Percentiles rank a stretch among this genome's conserved stretches.
Evolutionary conservation across 2,329 filamentous ascomycete species (phyloP).

Genomic region (Penicillium vulpinum): DNA sequence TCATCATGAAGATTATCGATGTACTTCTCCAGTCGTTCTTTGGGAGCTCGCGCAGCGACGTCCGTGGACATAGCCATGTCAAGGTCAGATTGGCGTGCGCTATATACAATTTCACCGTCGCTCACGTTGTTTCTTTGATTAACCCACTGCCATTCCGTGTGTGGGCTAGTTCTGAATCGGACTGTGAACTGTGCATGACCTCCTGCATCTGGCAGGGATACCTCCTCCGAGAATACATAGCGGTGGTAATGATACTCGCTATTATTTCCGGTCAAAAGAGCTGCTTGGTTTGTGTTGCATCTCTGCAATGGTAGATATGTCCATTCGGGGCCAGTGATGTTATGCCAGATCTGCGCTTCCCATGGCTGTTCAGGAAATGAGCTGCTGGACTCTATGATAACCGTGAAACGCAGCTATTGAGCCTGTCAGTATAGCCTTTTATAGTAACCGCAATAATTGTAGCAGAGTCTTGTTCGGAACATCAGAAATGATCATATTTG

Average conservation of each 20-base stretch:
- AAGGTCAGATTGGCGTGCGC: conserved; percentile 23
- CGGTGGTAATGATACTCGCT: conserved; percentile 30
- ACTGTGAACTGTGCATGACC: conserved; percentile 44
- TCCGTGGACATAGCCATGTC: conserved; percentile 1
- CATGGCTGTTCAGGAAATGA: conserved; percentile 59
- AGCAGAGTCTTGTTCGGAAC: neutral
- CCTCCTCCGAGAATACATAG: conserved; percentile 36
- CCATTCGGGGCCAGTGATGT: conserved; percentile 61
- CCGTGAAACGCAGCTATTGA: conserved; percentile 60
- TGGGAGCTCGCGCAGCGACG: conserved; percentile 12
- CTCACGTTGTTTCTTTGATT: conserved; percentile 41
- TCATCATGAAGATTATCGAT: conserved; percentile 38
- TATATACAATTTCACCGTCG: conserved; percentile 47
- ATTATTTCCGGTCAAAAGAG: conserved; percentile 29
- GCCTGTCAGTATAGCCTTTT: neutral
- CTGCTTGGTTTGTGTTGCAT: conserved; percentile 26
- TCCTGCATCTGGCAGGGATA: conserved; percentile 29
- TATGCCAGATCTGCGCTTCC: conserved; percentile 76
- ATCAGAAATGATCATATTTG: neutral
- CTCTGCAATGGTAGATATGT: conserved; percentile 57
- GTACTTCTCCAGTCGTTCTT: conserved; percentile 30
- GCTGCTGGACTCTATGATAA: conserved; percentile 66
- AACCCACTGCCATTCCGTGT: conserved; percentile 47
- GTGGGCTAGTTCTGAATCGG: conserved; percentile 41
- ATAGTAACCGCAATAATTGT: neutral